Conservation (phyloP, 495 filamentous ascomycete genomes). For the Trichoderma reesei region DNA sequence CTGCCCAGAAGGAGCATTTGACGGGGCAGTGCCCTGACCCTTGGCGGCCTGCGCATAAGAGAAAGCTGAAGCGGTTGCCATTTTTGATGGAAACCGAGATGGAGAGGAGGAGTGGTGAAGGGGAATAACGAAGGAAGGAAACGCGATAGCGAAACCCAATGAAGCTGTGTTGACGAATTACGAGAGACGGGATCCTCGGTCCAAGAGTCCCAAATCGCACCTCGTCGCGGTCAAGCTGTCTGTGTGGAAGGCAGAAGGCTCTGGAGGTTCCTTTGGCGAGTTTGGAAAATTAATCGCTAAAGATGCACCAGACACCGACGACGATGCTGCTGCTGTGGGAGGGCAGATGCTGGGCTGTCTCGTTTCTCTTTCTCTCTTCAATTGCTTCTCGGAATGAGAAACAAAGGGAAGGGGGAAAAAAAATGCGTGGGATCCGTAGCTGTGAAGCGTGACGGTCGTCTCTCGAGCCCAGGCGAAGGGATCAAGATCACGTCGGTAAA, state of each 20-base stretch:
- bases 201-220: not conserved
- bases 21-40: conserved; percentile 41
- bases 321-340: too few relatives aligned
- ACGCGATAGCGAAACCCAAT: not conserved
- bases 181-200: not conserved
- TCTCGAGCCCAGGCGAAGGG: conserved; percentile 6
- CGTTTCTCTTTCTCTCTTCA: not conserved
- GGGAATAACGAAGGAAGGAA: not conserved
- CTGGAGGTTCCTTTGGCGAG: not conserved
- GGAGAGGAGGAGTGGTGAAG: not conserved
- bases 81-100: conserved; percentile 1
- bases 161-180: not conserved
- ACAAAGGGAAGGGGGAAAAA: too few relatives aligned
- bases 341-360: not conserved
- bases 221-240: not conserved
- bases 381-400: conserved; percentile 1
- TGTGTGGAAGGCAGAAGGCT: not conserved
- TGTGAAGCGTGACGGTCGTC: conserved; percentile 6
- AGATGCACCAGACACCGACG: not conserved
- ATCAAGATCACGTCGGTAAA: conserved; percentile 6
- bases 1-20: not conserved
- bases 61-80: conserved; percentile 42
- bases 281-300: not conserved
- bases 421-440: not conserved
- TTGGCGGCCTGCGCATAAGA: conserved; percentile 96